These are phyloP conservation scores for Termitomyces sp. DNA, from an alignment of 768 basidiomycete genomes.

Conservation along the genomic window DNA sequence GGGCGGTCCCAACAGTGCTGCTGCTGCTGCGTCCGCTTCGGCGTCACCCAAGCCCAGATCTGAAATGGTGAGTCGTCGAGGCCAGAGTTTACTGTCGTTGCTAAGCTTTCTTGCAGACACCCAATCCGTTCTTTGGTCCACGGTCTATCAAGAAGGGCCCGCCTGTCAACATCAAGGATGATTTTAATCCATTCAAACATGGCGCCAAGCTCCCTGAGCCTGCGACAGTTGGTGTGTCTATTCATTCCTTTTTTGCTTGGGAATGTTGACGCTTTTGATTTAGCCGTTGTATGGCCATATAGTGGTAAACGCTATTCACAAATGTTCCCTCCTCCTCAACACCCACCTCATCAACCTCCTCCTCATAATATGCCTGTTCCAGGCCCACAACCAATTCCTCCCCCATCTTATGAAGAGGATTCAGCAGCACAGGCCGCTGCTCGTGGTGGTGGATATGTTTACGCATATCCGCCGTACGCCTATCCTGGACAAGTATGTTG, in stretches of 20 bases:
- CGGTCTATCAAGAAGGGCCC: slow-evolving; percentile 70
- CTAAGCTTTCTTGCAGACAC: slow-evolving; percentile 30
- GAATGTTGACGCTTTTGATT: neutral
- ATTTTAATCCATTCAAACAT: slow-evolving; percentile 96
- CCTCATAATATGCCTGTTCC: slow-evolving; percentile 63
- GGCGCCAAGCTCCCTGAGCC: slow-evolving; percentile 76
- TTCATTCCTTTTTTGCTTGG: neutral
- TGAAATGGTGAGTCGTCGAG: slow-evolving; percentile 37
- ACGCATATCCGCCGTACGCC: slow-evolving; percentile 70
- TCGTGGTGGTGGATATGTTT: slow-evolving; percentile 60
- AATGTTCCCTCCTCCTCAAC: slow-evolving; percentile 66
- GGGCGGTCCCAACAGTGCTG: slow-evolving; percentile 40
- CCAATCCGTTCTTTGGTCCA: slow-evolving; percentile 89
- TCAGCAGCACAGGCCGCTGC: slow-evolving; percentile 53
- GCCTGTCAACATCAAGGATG: slow-evolving; percentile 86
- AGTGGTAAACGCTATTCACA: slow-evolving; percentile 80
- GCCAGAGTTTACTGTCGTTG: slow-evolving; percentile 1
- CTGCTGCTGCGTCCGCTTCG: slow-evolving; percentile 33
- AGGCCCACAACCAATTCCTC: slow-evolving; percentile 63
- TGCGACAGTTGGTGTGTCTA: slow-evolving; percentile 61
- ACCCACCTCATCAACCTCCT: slow-evolving; percentile 57
- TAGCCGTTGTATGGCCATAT: slow-evolving; percentile 83
- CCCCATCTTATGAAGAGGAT: slow-evolving; percentile 79
- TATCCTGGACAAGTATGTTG: slow-evolving; percentile 69
- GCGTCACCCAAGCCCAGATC: slow-evolving; percentile 61